Conservation (phyloP, 2,329 filamentous ascomycete genomes). For the Paracorniculantispora psalliotae region DNA sequence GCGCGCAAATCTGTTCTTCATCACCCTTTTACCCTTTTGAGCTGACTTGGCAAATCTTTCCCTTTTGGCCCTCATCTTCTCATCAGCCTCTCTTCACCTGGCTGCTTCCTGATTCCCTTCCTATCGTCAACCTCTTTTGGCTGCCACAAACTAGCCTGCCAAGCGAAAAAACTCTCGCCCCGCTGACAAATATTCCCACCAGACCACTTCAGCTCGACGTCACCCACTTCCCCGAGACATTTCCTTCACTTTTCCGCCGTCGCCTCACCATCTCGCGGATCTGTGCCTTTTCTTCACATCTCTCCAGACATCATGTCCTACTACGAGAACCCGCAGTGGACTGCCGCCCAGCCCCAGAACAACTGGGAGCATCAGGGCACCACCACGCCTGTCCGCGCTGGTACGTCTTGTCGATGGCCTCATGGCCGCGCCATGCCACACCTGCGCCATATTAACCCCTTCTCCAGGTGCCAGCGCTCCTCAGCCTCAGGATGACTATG, state of each 20-base stretch:
- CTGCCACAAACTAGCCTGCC: slow-evolving; percentile 1
- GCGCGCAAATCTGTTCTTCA: slow-evolving; percentile 1
- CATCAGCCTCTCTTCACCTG: not conserved
- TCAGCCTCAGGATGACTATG: slow-evolving; percentile 68
- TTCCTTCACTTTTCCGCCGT: slow-evolving; percentile 6
- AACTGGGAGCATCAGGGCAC: slow-evolving; percentile 43
- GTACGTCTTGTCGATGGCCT: slow-evolving; percentile 22
- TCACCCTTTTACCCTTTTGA: not conserved
- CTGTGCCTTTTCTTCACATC: not conserved
- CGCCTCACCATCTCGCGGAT: slow-evolving; percentile 19
- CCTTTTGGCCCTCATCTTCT: not conserved
- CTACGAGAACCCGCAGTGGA: slow-evolving; percentile 42
- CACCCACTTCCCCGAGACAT: slow-evolving; percentile 14
- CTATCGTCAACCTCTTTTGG: not conserved
- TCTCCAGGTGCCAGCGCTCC: slow-evolving; percentile 67
- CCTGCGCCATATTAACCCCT: slow-evolving; percentile 15
- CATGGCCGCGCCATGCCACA: not conserved
- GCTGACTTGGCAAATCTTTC: not conserved
- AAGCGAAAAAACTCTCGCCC: slow-evolving; percentile 4
- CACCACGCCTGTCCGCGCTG: slow-evolving; percentile 36
- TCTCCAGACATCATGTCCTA: slow-evolving; percentile 34
- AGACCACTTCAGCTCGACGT: slow-evolving; percentile 13
- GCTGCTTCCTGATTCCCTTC: not conserved
- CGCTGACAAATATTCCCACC: slow-evolving; percentile 13
- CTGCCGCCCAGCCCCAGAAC: slow-evolving; percentile 26